Evolutionary conservation across 176 grass and related monocot species (phyloP), one percentile per base, ranked within the genome.

Genomic region (Typha latifolia): DNA sequence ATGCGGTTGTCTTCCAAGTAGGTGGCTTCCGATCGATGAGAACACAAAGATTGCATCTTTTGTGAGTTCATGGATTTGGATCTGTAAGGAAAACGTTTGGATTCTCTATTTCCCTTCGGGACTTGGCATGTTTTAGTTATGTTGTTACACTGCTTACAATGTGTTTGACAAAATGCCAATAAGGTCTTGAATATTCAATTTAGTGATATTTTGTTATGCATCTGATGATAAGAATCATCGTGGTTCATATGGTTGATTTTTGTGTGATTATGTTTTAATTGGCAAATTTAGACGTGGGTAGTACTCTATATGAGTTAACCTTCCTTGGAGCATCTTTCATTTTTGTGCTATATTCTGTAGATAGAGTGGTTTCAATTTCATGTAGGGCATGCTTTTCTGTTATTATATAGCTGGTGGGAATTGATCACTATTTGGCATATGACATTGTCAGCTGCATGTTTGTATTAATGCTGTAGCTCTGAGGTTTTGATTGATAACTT

Each of bases 1-100:
- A 77, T 78, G 69, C 67, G 69, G 18, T 56, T 84, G 69, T 23
- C 65, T 52, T 48, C 79, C 72, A 93, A 80, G 27, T 47, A 77
- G 65, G 84, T 59, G 16, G 53, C 53, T 59, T 59, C 9, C 20
- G 53, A 19, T 59, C 20, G 53, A 59, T 59, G 84, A 85, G 51
- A 69, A 12, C 62, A 50, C 20, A 69, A 13, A 32, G 14, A 4
- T 2, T 31, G 11, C 10, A 11, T 34, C 51, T 29, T 77, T 69
- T 69, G 24, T 62, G 20, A 26, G 12, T 29, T 77, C 49, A 68
- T 24, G 66, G 50, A 48, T 63, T 68, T 47, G 63, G 66, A 49
- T 13, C 12, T 69, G 29, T 51, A 48, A 62, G 53, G n/a, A 55
- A 55, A 5, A 3, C 14, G 14, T 16, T 21, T 59, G 20, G 20